A percentile compares a stretch with the other conserved stretches of the same genome.
Evolutionary conservation across 2,329 filamentous ascomycete species (phyloP).

Genomic region (Hirsutella rhossiliensis): DNA sequence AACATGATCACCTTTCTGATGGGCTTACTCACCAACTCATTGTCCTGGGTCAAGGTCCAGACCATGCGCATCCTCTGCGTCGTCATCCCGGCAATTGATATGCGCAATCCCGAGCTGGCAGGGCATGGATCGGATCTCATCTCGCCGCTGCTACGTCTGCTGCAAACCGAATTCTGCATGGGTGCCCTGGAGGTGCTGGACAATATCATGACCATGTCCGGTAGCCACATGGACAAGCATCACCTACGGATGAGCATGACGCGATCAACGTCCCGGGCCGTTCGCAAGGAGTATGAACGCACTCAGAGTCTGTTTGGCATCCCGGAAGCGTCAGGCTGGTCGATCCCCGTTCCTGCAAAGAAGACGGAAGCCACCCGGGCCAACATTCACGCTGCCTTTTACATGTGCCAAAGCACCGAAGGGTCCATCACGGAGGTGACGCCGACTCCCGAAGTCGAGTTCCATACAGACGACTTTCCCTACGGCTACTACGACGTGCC

Average conservation of each 20-base stretch:
- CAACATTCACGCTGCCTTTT: conserved; percentile 94
- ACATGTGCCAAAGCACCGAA: conserved; percentile 69
- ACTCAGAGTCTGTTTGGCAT: conserved; percentile 95
- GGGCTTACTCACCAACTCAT: conserved; percentile 78
- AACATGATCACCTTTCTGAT: conserved; percentile 81
- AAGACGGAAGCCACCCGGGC: conserved; percentile 77
- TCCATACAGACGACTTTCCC: conserved; percentile 79
- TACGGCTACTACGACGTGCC: conserved; percentile 63
- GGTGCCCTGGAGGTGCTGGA: conserved; percentile 86
- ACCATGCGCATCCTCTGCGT: conserved; percentile 83
- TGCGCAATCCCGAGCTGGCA: conserved; percentile 81
- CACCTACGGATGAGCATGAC: conserved; percentile 98
- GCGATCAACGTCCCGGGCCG: conserved; percentile 68
- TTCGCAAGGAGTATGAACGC: conserved; percentile 88
- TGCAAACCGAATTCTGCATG: conserved; percentile 90
- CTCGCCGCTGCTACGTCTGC: conserved; percentile 74
- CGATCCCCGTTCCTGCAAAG: conserved; percentile 81
- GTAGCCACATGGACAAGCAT: conserved; percentile 84
- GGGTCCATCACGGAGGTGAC: conserved; percentile 45
- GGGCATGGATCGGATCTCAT: conserved; percentile 90
- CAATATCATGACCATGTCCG: conserved; percentile 88
- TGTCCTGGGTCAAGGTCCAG: conserved; percentile 83
- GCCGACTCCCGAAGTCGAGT: conserved; percentile 78
- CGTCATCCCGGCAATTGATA: conserved; percentile 81
- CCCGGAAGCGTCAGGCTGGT: conserved; percentile 91